These are phyloP conservation scores for Ceratocystis lukuohia DNA, from an alignment of 2,329 filamentous ascomycete species.

Conservation along the genomic window DNA sequence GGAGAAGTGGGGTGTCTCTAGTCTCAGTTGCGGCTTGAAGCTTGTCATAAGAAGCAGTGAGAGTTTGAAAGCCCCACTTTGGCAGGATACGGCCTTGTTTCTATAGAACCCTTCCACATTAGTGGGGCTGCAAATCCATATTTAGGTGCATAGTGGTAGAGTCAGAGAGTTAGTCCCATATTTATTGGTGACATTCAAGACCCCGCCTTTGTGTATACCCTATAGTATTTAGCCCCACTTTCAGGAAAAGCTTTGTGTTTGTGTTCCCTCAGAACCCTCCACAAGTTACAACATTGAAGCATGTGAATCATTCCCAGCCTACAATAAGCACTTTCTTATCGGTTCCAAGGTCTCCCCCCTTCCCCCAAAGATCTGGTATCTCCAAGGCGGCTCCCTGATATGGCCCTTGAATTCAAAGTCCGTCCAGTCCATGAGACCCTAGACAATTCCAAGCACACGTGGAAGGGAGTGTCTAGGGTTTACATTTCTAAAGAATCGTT, in stretches of 20 bases:
- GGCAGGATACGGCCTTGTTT: neutral
- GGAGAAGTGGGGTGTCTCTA: too few relatives aligned
- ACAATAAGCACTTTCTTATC: neutral
- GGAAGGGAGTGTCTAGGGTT: constrained; percentile 33
- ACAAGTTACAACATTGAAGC: neutral
- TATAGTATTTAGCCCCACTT: neutral
- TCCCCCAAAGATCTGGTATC: neutral
- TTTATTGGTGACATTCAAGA: neutral
- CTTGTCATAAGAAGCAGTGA: neutral
- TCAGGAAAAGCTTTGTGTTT: constrained; percentile 5
- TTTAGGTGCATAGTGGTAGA: neutral
- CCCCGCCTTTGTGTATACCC: neutral
- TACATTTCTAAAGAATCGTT: constrained; percentile 37
- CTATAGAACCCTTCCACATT: neutral
- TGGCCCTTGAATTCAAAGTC: constrained; percentile 30
- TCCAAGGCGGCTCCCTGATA: constrained; percentile 18
- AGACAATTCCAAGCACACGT: constrained; percentile 30
- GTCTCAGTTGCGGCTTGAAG: neutral
- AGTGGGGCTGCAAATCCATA: neutral
- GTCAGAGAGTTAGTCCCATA: neutral
- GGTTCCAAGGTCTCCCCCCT: neutral
- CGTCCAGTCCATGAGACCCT: constrained; percentile 32
- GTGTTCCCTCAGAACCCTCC: constrained; percentile 2
- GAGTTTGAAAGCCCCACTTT: neutral
- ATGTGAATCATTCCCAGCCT: neutral